Evolutionary conservation across 2,329 filamentous ascomycete species (phyloP).

Genomic region (Ophiostoma perfectum): DNA sequence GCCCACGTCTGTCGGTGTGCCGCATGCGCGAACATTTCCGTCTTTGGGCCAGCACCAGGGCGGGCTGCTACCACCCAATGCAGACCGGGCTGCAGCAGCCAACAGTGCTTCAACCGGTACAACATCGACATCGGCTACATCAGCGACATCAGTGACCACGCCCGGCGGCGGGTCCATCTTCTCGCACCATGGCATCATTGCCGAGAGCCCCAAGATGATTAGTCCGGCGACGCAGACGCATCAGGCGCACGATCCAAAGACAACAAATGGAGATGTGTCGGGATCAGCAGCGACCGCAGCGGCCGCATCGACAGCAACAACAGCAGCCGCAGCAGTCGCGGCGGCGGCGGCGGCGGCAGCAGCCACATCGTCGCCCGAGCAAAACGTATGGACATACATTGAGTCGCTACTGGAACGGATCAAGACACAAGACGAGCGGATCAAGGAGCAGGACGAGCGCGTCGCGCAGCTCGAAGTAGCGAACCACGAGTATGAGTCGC

Average conservation of each 20-base stretch:
- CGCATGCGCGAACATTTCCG: constrained; percentile 40
- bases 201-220: constrained; percentile 80
- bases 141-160: constrained; percentile 44
- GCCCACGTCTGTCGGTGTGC: neutral
- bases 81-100: constrained; percentile 22
- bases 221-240: constrained; percentile 46
- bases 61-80: constrained; percentile 26
- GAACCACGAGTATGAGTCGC: constrained; percentile 37
- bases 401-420: constrained; percentile 61
- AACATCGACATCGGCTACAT: constrained; percentile 40
- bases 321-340: neutral
- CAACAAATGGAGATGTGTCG: neutral
- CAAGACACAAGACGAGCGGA: constrained; percentile 42
- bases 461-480: constrained; percentile 37
- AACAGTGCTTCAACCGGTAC: constrained; percentile 19
- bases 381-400: constrained; percentile 67
- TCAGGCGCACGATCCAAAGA: neutral
- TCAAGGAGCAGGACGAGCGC: constrained; percentile 32
- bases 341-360: constrained; percentile 39
- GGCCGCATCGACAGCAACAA: constrained; percentile 33
- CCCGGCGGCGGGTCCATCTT: constrained; percentile 50
- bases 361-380: constrained; percentile 58
- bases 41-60: constrained; percentile 40
- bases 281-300: neutral
- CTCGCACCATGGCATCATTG: constrained; percentile 68